phyloP scores from a whole-genome alignment of 2,329 filamentous ascomycete species.

The Pseudogymnoascus verrucosus region DNA sequence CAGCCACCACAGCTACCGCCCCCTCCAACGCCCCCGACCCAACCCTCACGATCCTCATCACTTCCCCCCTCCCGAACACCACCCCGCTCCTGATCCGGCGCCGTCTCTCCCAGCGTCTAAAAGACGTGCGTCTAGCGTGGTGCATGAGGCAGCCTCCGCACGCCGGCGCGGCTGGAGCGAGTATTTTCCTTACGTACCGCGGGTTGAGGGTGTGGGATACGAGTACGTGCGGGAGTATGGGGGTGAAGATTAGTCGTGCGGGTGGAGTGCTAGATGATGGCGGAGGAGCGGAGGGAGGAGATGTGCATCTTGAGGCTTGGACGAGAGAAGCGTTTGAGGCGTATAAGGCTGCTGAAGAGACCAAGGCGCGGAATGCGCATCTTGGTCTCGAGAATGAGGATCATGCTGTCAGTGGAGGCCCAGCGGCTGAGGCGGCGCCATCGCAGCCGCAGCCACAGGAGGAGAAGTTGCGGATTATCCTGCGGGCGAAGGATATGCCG shows the following conservation, averaged over 20 bases:
- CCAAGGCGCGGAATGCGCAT: background rate
- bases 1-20: background rate
- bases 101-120: slow-evolving; percentile 58
- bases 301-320: slow-evolving; percentile 71
- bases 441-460: slow-evolving; percentile 12
- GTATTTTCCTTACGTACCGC: slow-evolving; percentile 73
- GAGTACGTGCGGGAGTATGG: slow-evolving; percentile 64
- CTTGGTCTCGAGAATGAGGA: background rate
- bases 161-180: slow-evolving; percentile 34
- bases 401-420: background rate
- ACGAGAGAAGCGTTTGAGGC: slow-evolving; percentile 54
- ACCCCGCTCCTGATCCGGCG: slow-evolving; percentile 55
- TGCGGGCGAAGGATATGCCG: slow-evolving; percentile 45
- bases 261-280: slow-evolving; percentile 31
- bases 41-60: slow-evolving; percentile 57
- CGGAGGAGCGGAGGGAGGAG: slow-evolving; percentile 42
- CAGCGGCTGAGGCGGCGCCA: slow-evolving; percentile 17
- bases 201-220: slow-evolving; percentile 63
- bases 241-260: slow-evolving; percentile 42
- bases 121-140: slow-evolving; percentile 63
- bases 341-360: slow-evolving; percentile 13
- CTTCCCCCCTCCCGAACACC: slow-evolving; percentile 55
- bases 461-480: slow-evolving; percentile 40
- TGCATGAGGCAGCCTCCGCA: slow-evolving; percentile 33
- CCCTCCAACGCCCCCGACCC: slow-evolving; percentile 31